Evolutionary conservation across 495 filamentous ascomycete species (phyloP).

Genomic region (Podospora australis): DNA sequence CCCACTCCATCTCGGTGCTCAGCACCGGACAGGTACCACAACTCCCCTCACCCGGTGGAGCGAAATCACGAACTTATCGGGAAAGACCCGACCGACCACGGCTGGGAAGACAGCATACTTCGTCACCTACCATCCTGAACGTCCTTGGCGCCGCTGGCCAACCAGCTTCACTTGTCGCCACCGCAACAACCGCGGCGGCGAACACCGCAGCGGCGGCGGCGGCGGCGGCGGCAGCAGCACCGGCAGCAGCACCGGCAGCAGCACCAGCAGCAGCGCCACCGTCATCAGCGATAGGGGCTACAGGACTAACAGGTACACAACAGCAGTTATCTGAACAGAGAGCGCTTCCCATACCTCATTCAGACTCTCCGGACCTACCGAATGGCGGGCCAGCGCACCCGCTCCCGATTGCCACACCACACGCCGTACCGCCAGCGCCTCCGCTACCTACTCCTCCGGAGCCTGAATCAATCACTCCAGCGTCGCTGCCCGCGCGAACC

Average conservation of each 20-base stretch:
- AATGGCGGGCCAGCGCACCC: conserved; percentile 16
- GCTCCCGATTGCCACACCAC: conserved; percentile 16
- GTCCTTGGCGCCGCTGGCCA: conserved; percentile 20
- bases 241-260: no score
- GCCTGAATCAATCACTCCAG: not conserved
- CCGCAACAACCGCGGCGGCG: not conserved
- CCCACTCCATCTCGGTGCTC: conserved; percentile 65
- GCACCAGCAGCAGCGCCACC: not conserved
- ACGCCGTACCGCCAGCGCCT: conserved; percentile 48
- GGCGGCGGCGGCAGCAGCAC: not conserved
- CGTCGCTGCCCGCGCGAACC: conserved; percentile 16
- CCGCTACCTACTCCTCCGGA: conserved; percentile 51
- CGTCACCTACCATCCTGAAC: conserved; percentile 66
- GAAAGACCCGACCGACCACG: conserved; percentile 48
- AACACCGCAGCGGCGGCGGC: not conserved
- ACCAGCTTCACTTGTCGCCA: conserved; percentile 12
- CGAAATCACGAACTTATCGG: conserved; percentile 38
- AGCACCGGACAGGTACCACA: conserved; percentile 72
- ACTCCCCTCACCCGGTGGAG: conserved; percentile 75
- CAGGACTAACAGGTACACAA: conserved; percentile 33
- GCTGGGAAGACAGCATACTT: conserved; percentile 64
- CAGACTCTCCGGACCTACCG: conserved; percentile 34
- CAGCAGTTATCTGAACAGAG: not conserved
- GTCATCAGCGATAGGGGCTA: conserved; percentile 25
- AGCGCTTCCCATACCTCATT: conserved; percentile 41